Percentiles rank a stretch among this genome's conserved stretches.
Conservation (phyloP, 2,329 filamentous ascomycete genomes). For the Hypoxylon sp. region DNA sequence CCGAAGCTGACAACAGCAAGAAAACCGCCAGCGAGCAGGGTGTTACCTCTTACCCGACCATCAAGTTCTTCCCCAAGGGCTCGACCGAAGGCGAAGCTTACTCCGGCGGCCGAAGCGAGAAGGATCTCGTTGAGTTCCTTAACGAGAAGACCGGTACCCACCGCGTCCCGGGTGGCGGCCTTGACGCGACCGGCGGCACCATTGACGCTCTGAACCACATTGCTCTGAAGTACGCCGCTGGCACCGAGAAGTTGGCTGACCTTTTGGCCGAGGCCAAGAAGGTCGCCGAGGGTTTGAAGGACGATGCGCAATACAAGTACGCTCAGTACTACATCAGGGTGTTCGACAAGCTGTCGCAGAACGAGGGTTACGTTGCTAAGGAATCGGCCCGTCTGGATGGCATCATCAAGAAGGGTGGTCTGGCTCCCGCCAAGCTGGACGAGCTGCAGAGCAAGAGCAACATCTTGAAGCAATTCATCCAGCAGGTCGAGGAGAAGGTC, state of each 20-base stretch:
- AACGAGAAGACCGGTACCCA: constrained; percentile 92
- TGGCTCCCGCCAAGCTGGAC: constrained; percentile 87
- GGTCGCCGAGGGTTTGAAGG: constrained; percentile 74
- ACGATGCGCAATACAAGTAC: constrained; percentile 76
- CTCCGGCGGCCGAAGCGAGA: constrained; percentile 80
- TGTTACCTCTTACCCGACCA: constrained; percentile 91
- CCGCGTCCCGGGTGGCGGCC: constrained; percentile 82
- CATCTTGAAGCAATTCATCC: constrained; percentile 82
- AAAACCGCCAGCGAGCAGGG: constrained; percentile 79
- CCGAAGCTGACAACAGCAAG: constrained; percentile 87
- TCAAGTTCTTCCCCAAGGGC: constrained; percentile 96
- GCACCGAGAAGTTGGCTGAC: constrained; percentile 71
- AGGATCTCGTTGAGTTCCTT: constrained; percentile 81
- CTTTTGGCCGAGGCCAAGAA: constrained; percentile 79
- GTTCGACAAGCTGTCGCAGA: constrained; percentile 84
- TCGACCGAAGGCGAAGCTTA: constrained; percentile 79
- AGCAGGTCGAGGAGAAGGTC: constrained; percentile 62
- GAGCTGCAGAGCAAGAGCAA: constrained; percentile 89
- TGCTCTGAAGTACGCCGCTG: constrained; percentile 76
- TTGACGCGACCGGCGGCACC: constrained; percentile 84
- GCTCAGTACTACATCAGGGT: constrained; percentile 95
- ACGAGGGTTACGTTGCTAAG: constrained; percentile 84
- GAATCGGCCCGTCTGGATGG: constrained; percentile 84
- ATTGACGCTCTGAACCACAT: constrained; percentile 82
- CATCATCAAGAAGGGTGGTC: constrained; percentile 86